Base-by-base conservation (phyloP, 2,329 filamentous ascomycete genomes). In the Paracorniculantispora psalliotae region DNA sequence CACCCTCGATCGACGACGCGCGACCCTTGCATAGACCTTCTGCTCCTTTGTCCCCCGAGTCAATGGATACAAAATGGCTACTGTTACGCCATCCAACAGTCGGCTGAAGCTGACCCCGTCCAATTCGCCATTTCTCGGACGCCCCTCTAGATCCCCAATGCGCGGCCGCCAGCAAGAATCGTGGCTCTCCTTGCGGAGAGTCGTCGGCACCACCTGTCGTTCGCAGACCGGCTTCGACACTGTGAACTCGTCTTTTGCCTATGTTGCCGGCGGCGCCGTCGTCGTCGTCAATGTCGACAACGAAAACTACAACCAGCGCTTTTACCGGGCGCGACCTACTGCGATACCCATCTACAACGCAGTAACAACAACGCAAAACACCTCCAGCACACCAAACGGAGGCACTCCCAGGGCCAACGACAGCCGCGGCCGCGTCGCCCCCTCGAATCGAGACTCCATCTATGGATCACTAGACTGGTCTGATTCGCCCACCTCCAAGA, bases 231-330 rank as follows among this genome's bases (percentile, higher is more conserved):
- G 90, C 63, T 96, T 99, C 73, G 92, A 96, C 70, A 87, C 84
- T 63, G 85, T 93, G 61, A 79, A 88, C 43, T 84, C 87, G 13
- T 87, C 82, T 53, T 96, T 97, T 73, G 92, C 92, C 58, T 94
- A 96, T 71, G 92, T 92, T 63, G 93, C 94, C 9, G 94, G 94
- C 58, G 94, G 92, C 10, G 91, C 93, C 46, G 93, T 91, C n/a
- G 91, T 99, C 0, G 84, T 97, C 19, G 91, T 92, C 8, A 87
- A 90, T 65, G 80, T 97, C 55, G 84, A 91, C 63, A 83, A 86
- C 54, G 80, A 89, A 69, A 73, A 78, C 53, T 83, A 82, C 67
- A 82, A 82, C 1, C 93, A 97, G 71, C 88, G 91, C 61, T 97
- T 97, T 77, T 97, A 91, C 77, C 86, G 92, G 69, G 94, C 93